A percentile compares a stretch with the other conserved stretches of the same genome.
phyloP scores from a whole-genome alignment of 345 rosid genomes.

The Toxicodendron radicans region DNA sequence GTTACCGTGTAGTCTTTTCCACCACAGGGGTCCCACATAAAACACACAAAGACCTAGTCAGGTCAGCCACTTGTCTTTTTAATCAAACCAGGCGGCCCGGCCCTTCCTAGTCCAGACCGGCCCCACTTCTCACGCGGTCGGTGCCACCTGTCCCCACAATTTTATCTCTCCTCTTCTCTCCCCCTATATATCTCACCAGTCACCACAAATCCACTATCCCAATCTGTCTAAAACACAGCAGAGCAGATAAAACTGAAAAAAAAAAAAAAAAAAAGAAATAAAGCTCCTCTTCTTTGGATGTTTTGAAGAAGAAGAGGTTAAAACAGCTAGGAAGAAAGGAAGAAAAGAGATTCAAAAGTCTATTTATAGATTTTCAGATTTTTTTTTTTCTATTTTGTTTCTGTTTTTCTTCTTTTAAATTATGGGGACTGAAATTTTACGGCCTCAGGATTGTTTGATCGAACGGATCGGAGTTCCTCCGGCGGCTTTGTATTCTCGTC shows the following conservation, averaged over 20 bases:
- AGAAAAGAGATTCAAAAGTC: constrained; percentile 4
- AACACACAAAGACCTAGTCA: constrained; percentile 1
- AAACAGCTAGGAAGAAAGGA: background rate
- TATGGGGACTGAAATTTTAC: constrained; percentile 82
- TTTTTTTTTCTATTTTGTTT: background rate
- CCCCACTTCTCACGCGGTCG: constrained; percentile 12
- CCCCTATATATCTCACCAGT: background rate
- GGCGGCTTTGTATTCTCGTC: constrained; percentile 36
- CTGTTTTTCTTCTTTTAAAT: constrained; percentile 1
- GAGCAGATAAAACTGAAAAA: background rate
- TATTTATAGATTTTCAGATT: background rate
- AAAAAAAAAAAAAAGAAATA: background rate
- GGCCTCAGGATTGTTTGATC: constrained; percentile 70
- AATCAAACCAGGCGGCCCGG: constrained; percentile 9
- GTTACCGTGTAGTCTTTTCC: constrained; percentile 13
- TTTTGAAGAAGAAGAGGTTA: background rate
- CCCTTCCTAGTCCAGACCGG: background rate
- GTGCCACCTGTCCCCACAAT: background rate
- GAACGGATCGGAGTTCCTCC: constrained; percentile 50
- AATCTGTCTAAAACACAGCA: background rate
- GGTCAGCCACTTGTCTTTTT: background rate
- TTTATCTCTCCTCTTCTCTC: background rate
- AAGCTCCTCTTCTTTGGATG: background rate
- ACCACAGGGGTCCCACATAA: background rate
- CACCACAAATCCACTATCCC: accelerated